Percentiles rank a stretch among this genome's conserved stretches.
Evolutionary conservation across 2,329 filamentous ascomycete species (phyloP).

Genomic region (Phaeosphaeria sp.): DNA sequence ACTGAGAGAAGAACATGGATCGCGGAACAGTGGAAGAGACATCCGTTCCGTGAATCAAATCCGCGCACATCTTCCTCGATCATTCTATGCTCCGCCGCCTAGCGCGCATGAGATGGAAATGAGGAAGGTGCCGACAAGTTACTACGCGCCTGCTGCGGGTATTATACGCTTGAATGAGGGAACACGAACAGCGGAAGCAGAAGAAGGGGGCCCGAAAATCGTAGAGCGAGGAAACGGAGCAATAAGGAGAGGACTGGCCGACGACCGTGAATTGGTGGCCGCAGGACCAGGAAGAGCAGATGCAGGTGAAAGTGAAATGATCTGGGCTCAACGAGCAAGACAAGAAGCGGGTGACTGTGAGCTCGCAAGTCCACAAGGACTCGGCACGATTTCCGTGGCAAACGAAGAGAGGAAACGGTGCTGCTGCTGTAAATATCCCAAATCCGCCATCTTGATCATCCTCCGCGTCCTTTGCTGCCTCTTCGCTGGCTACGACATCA

Average conservation of each 20-base stretch:
- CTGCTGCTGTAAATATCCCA: background rate
- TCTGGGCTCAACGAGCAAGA: background rate
- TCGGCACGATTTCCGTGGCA: too few species aligned
- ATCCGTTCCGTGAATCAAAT: background rate
- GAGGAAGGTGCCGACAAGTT: background rate
- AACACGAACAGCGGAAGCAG: background rate
- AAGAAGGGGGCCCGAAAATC: background rate
- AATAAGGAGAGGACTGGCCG: background rate
- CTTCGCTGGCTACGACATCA: too few species aligned
- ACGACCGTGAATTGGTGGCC: too few species aligned
- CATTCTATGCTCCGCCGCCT: background rate
- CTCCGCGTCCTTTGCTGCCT: background rate
- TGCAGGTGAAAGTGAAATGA: too few species aligned
- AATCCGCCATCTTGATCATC: background rate
- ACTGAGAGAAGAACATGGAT: too few species aligned
- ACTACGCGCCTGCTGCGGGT: background rate
- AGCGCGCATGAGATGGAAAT: background rate
- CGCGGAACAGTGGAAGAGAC: background rate
- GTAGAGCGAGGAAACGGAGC: too few species aligned
- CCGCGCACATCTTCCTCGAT: background rate
- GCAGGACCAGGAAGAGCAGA: too few species aligned
- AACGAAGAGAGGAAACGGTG: background rate
- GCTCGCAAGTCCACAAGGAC: too few species aligned
- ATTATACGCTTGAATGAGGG: background rate
- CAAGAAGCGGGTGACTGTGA: background rate